phyloP scores from a whole-genome alignment of 495 filamentous ascomycete species.

The Neohortaea acidophila region DNA sequence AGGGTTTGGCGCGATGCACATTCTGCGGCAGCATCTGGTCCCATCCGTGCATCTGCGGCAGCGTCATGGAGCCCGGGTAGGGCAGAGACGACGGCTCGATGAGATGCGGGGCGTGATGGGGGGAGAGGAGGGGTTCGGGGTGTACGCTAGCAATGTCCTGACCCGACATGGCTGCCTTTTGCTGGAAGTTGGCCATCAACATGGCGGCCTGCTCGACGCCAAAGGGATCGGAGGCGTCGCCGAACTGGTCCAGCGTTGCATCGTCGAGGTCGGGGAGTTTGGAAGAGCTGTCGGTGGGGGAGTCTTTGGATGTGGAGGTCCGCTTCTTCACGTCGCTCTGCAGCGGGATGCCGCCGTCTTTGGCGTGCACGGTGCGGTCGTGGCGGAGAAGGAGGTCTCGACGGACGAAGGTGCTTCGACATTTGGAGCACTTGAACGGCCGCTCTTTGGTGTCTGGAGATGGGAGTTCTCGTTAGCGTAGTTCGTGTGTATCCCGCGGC shows the following conservation, averaged over 20 bases:
- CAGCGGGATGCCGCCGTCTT: conserved; percentile 90
- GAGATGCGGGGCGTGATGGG: conserved; percentile 35
- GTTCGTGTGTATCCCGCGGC: no score
- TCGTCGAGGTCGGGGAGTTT: conserved; percentile 72
- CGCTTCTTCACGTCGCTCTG: conserved; percentile 89
- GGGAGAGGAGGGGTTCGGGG: conserved; percentile 56
- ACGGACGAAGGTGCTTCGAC: conserved; percentile 94
- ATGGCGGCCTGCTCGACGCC: conserved; percentile 97
- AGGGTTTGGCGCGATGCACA: conserved; percentile 41
- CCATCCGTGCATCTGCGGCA: conserved; percentile 75
- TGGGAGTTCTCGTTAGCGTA: background rate
- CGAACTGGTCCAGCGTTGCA: conserved; percentile 82
- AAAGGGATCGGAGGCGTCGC: conserved; percentile 85
- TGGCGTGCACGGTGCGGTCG: conserved; percentile 95
- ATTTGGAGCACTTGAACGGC: conserved; percentile 96
- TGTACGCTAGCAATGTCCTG: conserved; percentile 47
- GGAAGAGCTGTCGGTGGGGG: conserved; percentile 56
- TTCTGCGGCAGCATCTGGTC: conserved; percentile 58
- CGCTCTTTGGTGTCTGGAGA: conserved; percentile 87
- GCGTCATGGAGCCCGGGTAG: conserved; percentile 55
- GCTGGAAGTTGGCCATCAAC: conserved; percentile 97
- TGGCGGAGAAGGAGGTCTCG: conserved; percentile 91
- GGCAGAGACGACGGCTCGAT: conserved; percentile 35
- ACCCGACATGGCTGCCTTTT: conserved; percentile 75
- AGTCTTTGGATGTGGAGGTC: conserved; percentile 47